phyloP scores from a whole-genome alignment of 345 rosid species.

The Xanthoceras sorbifolium region DNA sequence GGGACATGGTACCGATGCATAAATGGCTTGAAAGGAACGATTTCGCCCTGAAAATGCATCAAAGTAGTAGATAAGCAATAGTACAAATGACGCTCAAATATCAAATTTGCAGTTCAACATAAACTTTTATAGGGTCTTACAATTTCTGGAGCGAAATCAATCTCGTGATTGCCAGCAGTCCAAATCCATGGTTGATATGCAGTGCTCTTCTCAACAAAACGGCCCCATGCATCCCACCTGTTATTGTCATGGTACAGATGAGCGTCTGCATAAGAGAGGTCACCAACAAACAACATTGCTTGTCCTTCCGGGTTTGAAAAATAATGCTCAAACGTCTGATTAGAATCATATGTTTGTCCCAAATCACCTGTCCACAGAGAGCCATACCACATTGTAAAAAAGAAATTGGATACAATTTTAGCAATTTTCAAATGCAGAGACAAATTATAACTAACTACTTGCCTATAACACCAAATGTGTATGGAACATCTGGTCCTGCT shows the following conservation, averaged over 20 bases:
- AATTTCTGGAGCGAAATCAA: constrained; percentile 36
- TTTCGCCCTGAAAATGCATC: constrained; percentile 29
- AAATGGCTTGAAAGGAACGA: constrained; percentile 34
- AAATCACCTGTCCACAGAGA: constrained; percentile 34
- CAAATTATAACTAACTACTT: background rate
- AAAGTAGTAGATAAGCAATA: background rate
- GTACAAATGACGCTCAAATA: background rate
- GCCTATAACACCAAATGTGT: constrained; percentile 44
- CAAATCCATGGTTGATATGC: constrained; percentile 51
- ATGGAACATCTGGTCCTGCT: constrained; percentile 42
- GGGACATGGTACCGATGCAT: constrained; percentile 30
- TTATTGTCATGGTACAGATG: constrained; percentile 28
- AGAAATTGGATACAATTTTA: background rate
- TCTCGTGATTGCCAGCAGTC: constrained; percentile 42
- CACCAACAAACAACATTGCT: constrained; percentile 37
- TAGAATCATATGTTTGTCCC: constrained; percentile 41
- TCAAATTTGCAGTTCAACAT: background rate
- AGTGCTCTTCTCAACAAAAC: constrained; percentile 36
- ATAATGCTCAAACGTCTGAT: constrained; percentile 34
- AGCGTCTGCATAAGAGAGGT: constrained; percentile 44
- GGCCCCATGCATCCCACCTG: constrained; percentile 45
- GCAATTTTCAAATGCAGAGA: background rate
- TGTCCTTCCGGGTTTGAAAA: constrained; percentile 25
- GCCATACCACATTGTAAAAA: background rate
- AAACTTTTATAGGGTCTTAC: constrained; percentile 16